Percentiles rank a stretch among this genome's conserved stretches.
Conservation (phyloP, 306 rosid genomes). For the Casuarina glauca region DNA sequence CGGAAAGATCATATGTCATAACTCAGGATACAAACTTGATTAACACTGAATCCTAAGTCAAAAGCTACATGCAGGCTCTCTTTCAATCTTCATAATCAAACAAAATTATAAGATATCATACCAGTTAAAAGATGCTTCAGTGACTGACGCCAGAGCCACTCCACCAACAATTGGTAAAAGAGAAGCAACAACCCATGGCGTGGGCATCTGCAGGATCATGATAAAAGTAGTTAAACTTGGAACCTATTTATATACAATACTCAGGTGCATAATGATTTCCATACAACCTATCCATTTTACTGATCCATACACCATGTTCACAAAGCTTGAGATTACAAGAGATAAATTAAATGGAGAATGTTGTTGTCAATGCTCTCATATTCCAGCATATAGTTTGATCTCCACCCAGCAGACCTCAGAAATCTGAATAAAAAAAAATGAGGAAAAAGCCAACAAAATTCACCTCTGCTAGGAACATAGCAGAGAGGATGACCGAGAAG, state of each 20-base stretch:
- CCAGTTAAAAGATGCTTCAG: slow-evolving; percentile 97
- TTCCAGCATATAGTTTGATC: slow-evolving; percentile 10
- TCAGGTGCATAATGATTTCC: background rate
- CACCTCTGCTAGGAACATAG: slow-evolving; percentile 96
- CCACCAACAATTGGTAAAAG: slow-evolving; percentile 89
- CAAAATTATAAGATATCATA: slow-evolving; percentile 22
- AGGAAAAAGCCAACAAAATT: slow-evolving; percentile 4
- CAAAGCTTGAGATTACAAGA: background rate
- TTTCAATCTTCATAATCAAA: background rate
- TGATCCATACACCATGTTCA: background rate
- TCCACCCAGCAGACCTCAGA: background rate
- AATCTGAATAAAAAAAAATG: background rate
- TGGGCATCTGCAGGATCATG: slow-evolving; percentile 56
- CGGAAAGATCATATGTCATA: slow-evolving; percentile 2
- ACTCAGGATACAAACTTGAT: background rate
- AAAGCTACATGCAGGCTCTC: background rate
- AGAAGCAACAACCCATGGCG: slow-evolving; percentile 77
- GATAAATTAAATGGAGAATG: background rate
- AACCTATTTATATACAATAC: slow-evolving; percentile 4
- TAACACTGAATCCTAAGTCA: background rate
- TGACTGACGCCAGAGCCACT: slow-evolving; percentile 79
- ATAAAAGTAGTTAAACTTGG: slow-evolving; percentile 13
- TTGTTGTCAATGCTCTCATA: background rate
- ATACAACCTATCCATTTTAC: background rate
- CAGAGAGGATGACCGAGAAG: slow-evolving; percentile 85